Evolutionary conservation across 2,329 filamentous ascomycete genomes (phyloP), one percentile per base, ranked within the genome.

Genomic region (Trichoderma lentiforme): DNA sequence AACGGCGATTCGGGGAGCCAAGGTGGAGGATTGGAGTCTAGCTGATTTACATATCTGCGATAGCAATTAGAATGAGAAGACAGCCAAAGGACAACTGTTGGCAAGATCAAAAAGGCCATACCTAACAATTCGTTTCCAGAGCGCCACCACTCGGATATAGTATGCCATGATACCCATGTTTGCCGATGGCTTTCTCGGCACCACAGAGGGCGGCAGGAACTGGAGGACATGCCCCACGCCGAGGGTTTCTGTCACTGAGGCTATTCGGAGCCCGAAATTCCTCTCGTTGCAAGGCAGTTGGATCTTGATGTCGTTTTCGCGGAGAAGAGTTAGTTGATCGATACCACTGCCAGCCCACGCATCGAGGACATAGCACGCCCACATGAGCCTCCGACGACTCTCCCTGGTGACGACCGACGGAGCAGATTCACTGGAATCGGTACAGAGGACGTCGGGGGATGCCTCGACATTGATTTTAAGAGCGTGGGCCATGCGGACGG

Each of bases 91-190:
- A 14, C 1, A n/a, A 18, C 4, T 18, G 15, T 12, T n/a, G 26
- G 15, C 2, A 3, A 12, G 24, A 39, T 8, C 3, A 5, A 4
- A 2, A 26, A 34, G 12, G 2, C 11, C 75, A 15, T 72, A 81
- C 78, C 80, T 77, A 30, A 83, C 80, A 18, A 83, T 81, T 14
- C 80, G 76, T 71, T 83, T 83, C 81, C 82, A 83, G 5, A 83
- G 76, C 8, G 81, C 79, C 3, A 83, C 80, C 9, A 83, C 81
- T 62, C 82, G 80, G 65, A 83, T 81, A 71, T 83, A 83, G 73
- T 83, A 82, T 11, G 82, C 81, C 82, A 83, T 83, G 73, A 83
- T 82, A 21, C 82, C 82, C 81, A 83, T 83, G 70, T 83, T 83
- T 63, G 80, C 78, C n/a, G 81, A 81, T 12, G 81, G 81, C 26